Base-by-base conservation (phyloP, 2,329 filamentous ascomycete species). In the Pseudovirgaria hyperparasitica region DNA sequence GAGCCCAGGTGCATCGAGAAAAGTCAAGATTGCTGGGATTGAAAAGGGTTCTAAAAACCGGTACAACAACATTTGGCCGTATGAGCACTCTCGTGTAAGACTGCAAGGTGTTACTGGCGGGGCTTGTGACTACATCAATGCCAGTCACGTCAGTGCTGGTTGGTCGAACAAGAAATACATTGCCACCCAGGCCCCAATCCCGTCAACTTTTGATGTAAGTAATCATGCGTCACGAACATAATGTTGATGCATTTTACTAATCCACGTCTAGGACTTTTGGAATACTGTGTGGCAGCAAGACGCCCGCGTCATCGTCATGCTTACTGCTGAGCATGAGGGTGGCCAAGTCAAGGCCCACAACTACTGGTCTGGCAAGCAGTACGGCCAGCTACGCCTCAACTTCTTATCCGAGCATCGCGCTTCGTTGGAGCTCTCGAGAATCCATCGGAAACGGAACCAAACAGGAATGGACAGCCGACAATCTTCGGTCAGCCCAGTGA, bases 1-100 rank as follows among this genome's bases (percentile, higher is more conserved):
- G 4, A 39, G 38, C 3, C 32, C 59, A 13, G 38, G 46, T 4
- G 40, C 52, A 1, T 45, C 55, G 2, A 49, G 59, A 19, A 54
- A 55, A 13, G 70, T 92, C 6, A 78, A 82, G 41, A 73, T 98
- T 27, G 90, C 82, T 0, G 90, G 90, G 6, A 80, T 98, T 16
- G 90, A 98, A 45, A 90, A 94, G 52, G 90, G 90, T 6, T 73
- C 67, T 11, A 96, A 96, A 61, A 98, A 98, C 43, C 72, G 90
- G 6, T 98, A 98, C 61, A 96, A 94, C 59, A 92, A 94, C 41
- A 94, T 96, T 30, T 76, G 92, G 57, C 90, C 90, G 0, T 98
- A 92, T 48, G 87, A 96, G 46, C 90, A 98, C 53, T 76, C 84
- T 3, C 67, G 90, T 32, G 90, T 98, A 28, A 84, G 72, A 38